Conservation (phyloP, 768 basidiomycete species). For the Boletus rufocinnamomeus region DNA sequence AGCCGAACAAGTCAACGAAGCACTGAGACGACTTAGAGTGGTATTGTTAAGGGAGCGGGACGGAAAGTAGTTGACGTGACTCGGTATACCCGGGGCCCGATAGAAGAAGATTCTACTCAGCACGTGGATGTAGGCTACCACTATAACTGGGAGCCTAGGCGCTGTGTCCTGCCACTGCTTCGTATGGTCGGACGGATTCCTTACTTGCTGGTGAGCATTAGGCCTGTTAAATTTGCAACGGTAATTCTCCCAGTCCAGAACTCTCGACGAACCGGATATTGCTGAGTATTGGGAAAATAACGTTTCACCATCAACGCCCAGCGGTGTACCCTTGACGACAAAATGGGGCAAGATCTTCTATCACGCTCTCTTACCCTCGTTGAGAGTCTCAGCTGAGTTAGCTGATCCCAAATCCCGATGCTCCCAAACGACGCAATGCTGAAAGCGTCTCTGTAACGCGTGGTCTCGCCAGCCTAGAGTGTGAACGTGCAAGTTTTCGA, state of each 20-base stretch:
- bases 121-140: constrained; percentile 11
- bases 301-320: not conserved
- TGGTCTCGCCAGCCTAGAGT: not conserved
- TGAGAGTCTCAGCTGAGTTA: not conserved
- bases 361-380: not conserved
- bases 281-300: too few species aligned
- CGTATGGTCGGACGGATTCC: not conserved
- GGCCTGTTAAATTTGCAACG: not conserved
- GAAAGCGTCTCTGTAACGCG: not conserved
- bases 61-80: constrained; percentile 4
- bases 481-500: not conserved
- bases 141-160: not conserved
- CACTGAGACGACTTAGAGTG: constrained; percentile 57
- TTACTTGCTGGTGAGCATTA: not conserved
- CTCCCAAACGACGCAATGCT: not conserved
- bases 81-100: not conserved
- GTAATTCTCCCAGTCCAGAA: not conserved
- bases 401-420: not conserved
- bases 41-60: constrained; percentile 37
- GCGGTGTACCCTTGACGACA: not conserved
- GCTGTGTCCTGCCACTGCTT: not conserved
- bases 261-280: not conserved
- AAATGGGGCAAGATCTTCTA: not conserved
- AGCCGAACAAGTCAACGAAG: constrained; percentile 73
- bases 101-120: not conserved